A percentile compares a stretch with the other conserved stretches of the same genome.
Conservation (phyloP, 805 yeast species). For the Nakazawaea laoshanensis region DNA sequence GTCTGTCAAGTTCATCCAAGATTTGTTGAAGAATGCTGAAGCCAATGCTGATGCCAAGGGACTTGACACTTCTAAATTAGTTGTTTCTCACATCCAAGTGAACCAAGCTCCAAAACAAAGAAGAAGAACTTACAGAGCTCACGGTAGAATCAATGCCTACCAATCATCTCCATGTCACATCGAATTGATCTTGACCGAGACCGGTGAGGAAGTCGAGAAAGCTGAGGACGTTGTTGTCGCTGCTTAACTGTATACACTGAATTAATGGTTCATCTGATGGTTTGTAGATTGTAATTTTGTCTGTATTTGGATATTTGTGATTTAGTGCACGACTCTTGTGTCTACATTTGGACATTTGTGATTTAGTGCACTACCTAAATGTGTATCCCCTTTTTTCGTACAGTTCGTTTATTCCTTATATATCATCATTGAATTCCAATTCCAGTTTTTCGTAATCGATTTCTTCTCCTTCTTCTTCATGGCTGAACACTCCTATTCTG, state of each 20-base stretch:
- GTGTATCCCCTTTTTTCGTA: too few species aligned
- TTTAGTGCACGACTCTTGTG: conserved; percentile 1
- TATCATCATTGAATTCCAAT: too few species aligned
- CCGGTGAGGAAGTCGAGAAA: conserved; percentile 88
- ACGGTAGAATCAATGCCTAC: conserved; percentile 99
- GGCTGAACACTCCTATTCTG: conserved; percentile 21
- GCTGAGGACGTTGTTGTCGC: conserved; percentile 50
- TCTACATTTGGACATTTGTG: not conserved
- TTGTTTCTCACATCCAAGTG: conserved; percentile 97
- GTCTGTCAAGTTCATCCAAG: conserved; percentile 93
- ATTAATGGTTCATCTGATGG: not conserved
- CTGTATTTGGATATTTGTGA: not conserved
- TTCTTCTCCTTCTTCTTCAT: too few species aligned
- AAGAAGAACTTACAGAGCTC: conserved; percentile 99
- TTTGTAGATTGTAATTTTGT: not conserved
- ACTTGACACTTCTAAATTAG: conserved; percentile 88
- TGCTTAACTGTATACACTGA: conserved; percentile 2
- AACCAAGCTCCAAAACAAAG: conserved; percentile 99
- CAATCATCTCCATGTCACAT: conserved; percentile 98
- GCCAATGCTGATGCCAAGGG: conserved; percentile 99
- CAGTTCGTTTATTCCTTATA: too few species aligned
- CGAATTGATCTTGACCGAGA: conserved; percentile 94
- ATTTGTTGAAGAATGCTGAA: conserved; percentile 94
- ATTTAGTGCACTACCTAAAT: not conserved
- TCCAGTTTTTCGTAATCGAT: too few species aligned